These are phyloP conservation scores for Fusarium phyllophilum DNA, from an alignment of 2,329 filamentous ascomycete species.

Conservation along the genomic window DNA sequence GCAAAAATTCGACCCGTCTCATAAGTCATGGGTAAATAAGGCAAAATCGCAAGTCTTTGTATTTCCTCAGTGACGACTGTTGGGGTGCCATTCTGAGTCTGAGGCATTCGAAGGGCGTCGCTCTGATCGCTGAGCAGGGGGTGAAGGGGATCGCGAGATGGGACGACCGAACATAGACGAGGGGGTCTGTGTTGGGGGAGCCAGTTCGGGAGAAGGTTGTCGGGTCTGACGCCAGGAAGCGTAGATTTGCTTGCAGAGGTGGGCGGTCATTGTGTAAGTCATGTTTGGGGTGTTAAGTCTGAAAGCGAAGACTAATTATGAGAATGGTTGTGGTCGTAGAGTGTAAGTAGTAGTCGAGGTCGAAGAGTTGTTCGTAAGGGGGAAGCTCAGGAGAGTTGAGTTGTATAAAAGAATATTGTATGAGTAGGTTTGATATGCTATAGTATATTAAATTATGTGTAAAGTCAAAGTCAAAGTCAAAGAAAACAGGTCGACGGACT, in stretches of 20 bases:
- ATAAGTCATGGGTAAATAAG: constrained; percentile 17
- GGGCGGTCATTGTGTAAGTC: constrained; percentile 71
- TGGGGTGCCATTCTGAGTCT: constrained; percentile 40
- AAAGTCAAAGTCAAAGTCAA: background rate
- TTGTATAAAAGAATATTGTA: background rate
- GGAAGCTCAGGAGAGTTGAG: background rate
- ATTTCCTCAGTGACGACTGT: constrained; percentile 29
- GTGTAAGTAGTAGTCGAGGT: constrained; percentile 7
- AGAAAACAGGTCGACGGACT: background rate
- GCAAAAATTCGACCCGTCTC: constrained; percentile 11
- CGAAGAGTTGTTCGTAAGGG: background rate
- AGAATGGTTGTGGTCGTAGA: background rate
- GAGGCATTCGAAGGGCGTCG: constrained; percentile 41
- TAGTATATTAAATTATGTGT: constrained; percentile 1
- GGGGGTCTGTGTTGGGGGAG: constrained; percentile 43
- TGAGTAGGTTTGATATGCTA: background rate
- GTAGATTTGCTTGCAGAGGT: constrained; percentile 69
- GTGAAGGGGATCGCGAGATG: constrained; percentile 42
- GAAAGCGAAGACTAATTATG: background rate
- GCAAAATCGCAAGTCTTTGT: background rate
- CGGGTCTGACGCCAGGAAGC: constrained; percentile 66
- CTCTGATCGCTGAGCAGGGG: constrained; percentile 41
- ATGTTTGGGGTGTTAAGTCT: constrained; percentile 49
- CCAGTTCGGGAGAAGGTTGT: constrained; percentile 52
- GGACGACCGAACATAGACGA: constrained; percentile 39